A percentile compares a stretch with the other conserved stretches of the same genome.
These are phyloP conservation scores for Verruconis gallopava DNA, from an alignment of 2,329 filamentous ascomycete species.

Conservation along the genomic window DNA sequence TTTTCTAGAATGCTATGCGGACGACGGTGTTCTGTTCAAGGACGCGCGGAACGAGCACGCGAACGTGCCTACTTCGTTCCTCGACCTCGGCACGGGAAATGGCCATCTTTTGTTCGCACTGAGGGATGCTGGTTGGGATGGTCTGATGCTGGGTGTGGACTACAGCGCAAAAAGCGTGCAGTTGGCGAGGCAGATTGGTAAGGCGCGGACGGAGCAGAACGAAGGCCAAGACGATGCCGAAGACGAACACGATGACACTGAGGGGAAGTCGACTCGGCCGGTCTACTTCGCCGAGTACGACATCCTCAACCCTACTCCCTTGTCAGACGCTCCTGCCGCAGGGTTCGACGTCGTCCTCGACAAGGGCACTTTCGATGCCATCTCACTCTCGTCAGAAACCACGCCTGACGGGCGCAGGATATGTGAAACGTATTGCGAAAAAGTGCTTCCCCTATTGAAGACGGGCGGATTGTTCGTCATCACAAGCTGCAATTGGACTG, in stretches of 20 bases:
- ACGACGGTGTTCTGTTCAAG: constrained; percentile 33
- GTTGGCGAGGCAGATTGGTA: constrained; percentile 52
- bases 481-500: constrained; percentile 98
- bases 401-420: constrained; percentile 42
- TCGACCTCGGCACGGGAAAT: constrained; percentile 91
- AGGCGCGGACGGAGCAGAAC: constrained; percentile 10
- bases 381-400: constrained; percentile 61
- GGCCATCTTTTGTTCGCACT: constrained; percentile 82
- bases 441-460: constrained; percentile 56
- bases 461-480: constrained; percentile 56
- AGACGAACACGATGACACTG: constrained; percentile 12
- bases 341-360: constrained; percentile 84
- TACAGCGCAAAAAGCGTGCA: constrained; percentile 65
- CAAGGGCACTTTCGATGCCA: constrained; percentile 95
- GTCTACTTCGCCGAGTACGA: constrained; percentile 9
- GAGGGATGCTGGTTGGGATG: constrained; percentile 52
- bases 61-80: constrained; percentile 40
- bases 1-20: constrained; percentile 44
- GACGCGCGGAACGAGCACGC: constrained; percentile 10
- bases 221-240: constrained; percentile 16
- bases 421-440: constrained; percentile 61
- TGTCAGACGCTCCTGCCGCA: not conserved
- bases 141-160: constrained; percentile 72
- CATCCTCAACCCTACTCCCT: constrained; percentile 3
- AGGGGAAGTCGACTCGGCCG: not conserved